Evolutionary conservation across 1,139 yeast genomes (phyloP).

Genomic region (Suhomyces bribrorum): DNA sequence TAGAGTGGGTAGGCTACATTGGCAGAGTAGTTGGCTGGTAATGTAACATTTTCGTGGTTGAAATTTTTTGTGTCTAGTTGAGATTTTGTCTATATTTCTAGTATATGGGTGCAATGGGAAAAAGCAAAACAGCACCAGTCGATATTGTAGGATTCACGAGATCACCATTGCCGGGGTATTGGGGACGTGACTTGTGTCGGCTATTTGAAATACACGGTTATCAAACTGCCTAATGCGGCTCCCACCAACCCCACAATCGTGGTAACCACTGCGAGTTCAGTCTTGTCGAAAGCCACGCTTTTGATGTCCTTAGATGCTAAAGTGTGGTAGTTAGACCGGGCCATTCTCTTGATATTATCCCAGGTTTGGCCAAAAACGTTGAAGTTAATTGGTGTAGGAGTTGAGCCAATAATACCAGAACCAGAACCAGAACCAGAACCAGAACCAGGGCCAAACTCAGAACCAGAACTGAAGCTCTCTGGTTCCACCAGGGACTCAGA

Average conservation of each 20-base stretch:
- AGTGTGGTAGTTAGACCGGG: constrained; percentile 19
- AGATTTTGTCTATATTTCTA: too few species aligned
- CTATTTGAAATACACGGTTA: constrained; percentile 18
- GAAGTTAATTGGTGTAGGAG: constrained; percentile 2
- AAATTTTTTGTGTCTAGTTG: too few species aligned
- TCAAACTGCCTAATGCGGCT: constrained; percentile 25
- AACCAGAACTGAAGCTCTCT: background rate
- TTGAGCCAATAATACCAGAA: background rate
- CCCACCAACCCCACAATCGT: constrained; percentile 22
- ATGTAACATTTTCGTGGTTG: too few species aligned
- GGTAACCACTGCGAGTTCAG: constrained; percentile 26
- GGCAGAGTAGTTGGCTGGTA: too few species aligned
- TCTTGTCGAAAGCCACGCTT: constrained; percentile 24
- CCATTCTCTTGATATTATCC: constrained; percentile 18
- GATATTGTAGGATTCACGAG: too few species aligned
- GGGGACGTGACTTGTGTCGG: too few species aligned
- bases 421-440: background rate
- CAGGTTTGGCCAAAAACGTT: constrained; percentile 14
- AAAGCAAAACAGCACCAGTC: too few species aligned
- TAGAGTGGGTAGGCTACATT: too few species aligned
- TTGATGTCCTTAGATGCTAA: constrained; percentile 22
- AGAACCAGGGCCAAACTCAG: background rate
- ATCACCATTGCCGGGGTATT: too few species aligned
- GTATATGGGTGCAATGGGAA: too few species aligned
- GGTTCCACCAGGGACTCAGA: background rate